Base-by-base conservation (phyloP, 2,329 filamentous ascomycete genomes). In the Endothia cerciana region DNA sequence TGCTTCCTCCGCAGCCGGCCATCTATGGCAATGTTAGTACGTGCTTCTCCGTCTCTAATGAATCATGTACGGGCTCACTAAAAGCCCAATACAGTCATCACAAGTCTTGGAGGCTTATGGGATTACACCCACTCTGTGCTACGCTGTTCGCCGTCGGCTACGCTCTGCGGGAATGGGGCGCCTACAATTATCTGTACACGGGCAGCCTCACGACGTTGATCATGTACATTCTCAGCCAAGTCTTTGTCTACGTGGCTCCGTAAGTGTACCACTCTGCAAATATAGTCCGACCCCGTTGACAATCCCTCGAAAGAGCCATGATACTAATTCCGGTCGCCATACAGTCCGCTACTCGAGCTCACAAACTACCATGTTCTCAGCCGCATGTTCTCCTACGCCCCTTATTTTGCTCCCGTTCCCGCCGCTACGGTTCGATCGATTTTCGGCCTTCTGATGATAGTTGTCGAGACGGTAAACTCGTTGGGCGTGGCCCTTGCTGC, bases 291-390 rank as follows among this genome's bases (percentile, higher is more conserved):
- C 4, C 13, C 22, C n/a, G n/a, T n/a, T n/a, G n/a, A n/a, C n/a
- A n/a, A n/a, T n/a, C n/a, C n/a, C n/a, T n/a, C n/a, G n/a, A n/a
- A 4, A 4, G 25, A 53, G 0, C 13, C 28, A 38, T 17, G 7
- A 15, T 43, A 5, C 33, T 40, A 19, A 60, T 19, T 3, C 17
- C 25, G 19, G 41, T 28, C 51, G 15, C 33, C 7, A 5, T 49
- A 22, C 38, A 72, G 71, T 4, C 71, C 71, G 47, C 74, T 86
- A 8, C 80, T 86, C 62, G 84, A 85, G 57, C 78, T 84, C 2
- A 79, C 81, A 55, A 86, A 87, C 72, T 87, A 87, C 74, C 81
- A 85, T 70, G 79, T 86, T 62, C 80, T 88, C 51, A 82, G 81
- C 3, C 80, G 85, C 3, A 78, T 85, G n/a, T 76, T 88, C 22